phyloP scores from a whole-genome alignment of 106 monocot genomes.

The Chionographis japonica region DNA sequence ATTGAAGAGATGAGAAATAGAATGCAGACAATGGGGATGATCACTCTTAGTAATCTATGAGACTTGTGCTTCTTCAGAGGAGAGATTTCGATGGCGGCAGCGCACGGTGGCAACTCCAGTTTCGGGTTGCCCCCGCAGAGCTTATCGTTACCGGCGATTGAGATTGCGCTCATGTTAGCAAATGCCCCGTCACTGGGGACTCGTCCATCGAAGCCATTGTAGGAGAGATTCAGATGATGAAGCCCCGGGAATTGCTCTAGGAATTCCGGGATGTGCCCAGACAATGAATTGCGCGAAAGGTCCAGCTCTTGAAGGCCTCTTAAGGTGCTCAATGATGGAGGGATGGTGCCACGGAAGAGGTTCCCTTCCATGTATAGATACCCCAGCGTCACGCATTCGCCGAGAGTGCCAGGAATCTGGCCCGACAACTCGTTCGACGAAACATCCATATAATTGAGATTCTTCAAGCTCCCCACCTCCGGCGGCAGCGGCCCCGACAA shows the following conservation, averaged over 20 bases:
- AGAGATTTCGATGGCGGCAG: background rate
- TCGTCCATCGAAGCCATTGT: slow-evolving; percentile 17
- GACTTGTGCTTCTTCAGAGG: background rate
- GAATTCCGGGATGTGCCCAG: slow-evolving; percentile 4
- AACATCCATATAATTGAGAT: background rate
- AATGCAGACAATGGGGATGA: background rate
- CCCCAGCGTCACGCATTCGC: background rate
- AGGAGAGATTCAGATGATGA: slow-evolving; percentile 13
- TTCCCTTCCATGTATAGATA: slow-evolving; percentile 10
- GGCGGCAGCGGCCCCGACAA: slow-evolving; percentile 1
- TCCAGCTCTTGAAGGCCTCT: slow-evolving; percentile 3
- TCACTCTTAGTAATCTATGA: background rate
- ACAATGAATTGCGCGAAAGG: slow-evolving; percentile 14
- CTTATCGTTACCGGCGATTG: slow-evolving; percentile 12
- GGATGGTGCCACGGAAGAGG: slow-evolving; percentile 12
- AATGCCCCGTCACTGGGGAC: slow-evolving; percentile 9
- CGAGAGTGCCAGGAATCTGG: slow-evolving; percentile 3
- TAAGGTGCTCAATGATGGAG: background rate
- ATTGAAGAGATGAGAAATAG: background rate
- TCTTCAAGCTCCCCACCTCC: slow-evolving; percentile 8
- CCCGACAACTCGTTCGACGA: slow-evolving; percentile 11
- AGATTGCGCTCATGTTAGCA: background rate
- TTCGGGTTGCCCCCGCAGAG: slow-evolving; percentile 11
- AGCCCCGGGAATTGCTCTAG: background rate
- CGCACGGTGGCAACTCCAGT: slow-evolving; percentile 2